These are phyloP conservation scores for Gautieria morchelliformis DNA, from an alignment of 768 basidiomycete species.

Conservation along the genomic window DNA sequence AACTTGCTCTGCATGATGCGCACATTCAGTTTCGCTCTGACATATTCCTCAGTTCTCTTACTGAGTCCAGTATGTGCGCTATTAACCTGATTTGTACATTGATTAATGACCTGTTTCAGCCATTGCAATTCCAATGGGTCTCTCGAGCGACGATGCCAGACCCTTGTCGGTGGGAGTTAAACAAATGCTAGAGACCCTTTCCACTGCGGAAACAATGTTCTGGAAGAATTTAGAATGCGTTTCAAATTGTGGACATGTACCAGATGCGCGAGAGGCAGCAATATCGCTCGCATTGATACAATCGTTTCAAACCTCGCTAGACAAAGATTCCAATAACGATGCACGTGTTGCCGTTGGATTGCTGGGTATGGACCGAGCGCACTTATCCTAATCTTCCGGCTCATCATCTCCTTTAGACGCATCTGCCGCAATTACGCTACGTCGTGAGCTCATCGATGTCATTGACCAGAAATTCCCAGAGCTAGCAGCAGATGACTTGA, in stretches of 20 bases:
- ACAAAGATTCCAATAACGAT: constrained; percentile 39
- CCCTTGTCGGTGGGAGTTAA: constrained; percentile 36
- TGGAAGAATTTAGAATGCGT: constrained; percentile 52
- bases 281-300: constrained; percentile 61
- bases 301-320: constrained; percentile 75
- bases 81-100: background rate
- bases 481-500: constrained; percentile 47
- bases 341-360: constrained; percentile 52
- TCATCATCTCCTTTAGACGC: constrained; percentile 40
- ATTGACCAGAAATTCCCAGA: constrained; percentile 61
- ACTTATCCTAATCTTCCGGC: background rate
- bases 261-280: constrained; percentile 66
- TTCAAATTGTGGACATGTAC: constrained; percentile 49
- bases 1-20: constrained; percentile 67
- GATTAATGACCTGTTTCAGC: constrained; percentile 33
- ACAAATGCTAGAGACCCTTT: constrained; percentile 52
- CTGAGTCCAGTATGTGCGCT: constrained; percentile 70
- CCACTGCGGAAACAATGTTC: constrained; percentile 61
- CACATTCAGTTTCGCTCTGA: constrained; percentile 74
- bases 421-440: constrained; percentile 67
- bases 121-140: constrained; percentile 76
- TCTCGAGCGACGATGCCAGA: constrained; percentile 36
- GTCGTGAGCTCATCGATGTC: constrained; percentile 78
- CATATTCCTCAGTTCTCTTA: constrained; percentile 82
- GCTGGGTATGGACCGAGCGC: constrained; percentile 35